Conservation (phyloP, 1,284 basidiomycete species). For the Cutaneotrichosporon spelunceum region DNA sequence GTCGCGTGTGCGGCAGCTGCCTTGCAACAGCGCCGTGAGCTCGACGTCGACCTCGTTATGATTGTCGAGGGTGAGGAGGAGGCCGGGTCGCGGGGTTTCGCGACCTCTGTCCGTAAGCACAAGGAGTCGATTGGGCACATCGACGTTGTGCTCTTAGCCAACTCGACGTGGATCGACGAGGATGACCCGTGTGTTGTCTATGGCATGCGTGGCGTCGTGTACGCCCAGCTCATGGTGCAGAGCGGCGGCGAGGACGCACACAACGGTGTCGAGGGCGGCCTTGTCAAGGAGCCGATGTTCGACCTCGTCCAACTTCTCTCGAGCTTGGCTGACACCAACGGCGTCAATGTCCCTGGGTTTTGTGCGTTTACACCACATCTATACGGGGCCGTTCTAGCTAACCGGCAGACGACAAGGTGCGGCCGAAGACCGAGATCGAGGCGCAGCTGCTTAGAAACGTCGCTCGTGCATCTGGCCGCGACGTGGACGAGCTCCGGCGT, state of each 20-base stretch:
- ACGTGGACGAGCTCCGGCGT: conserved; percentile 65
- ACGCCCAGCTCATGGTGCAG: conserved; percentile 58
- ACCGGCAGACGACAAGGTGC: conserved; percentile 67
- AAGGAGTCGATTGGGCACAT: conserved; percentile 77
- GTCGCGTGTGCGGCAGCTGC: conserved; percentile 84
- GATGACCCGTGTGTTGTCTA: conserved; percentile 94
- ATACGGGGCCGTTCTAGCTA: background rate
- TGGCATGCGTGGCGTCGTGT: conserved; percentile 85
- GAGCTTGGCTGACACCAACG: conserved; percentile 62
- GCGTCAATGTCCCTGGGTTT: conserved; percentile 75
- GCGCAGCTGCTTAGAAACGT: conserved; percentile 65
- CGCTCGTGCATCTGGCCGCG: conserved; percentile 61
- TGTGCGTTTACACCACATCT: conserved; percentile 58
- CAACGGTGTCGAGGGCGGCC: conserved; percentile 83
- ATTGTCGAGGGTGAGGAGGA: conserved; percentile 97
- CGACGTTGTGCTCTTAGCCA: conserved; percentile 78
- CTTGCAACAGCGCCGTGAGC: conserved; percentile 65
- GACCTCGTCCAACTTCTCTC: conserved; percentile 86
- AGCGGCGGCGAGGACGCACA: conserved; percentile 54
- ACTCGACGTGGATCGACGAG: conserved; percentile 96
- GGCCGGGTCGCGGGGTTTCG: conserved; percentile 81
- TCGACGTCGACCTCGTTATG: conserved; percentile 84
- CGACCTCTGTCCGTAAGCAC: conserved; percentile 66
- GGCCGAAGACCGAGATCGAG: conserved; percentile 65
- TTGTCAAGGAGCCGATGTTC: conserved; percentile 80